Base-by-base conservation (phyloP, 805 yeast species). In the Suhomyces sp. region DNA sequence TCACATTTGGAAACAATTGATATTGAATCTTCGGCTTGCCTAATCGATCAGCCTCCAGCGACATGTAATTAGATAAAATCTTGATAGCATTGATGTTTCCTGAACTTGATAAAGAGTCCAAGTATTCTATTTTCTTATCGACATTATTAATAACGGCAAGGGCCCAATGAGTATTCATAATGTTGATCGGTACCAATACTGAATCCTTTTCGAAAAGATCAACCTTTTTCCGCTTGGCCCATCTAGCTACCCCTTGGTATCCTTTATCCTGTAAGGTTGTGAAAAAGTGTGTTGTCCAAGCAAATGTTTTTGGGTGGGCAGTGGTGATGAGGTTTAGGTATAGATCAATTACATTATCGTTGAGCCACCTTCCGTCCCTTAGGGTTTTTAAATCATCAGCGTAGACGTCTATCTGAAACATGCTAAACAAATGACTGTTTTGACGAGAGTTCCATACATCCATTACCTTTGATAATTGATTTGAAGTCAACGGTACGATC, bases 101-200 rank as follows among this genome's bases (percentile, higher is more conserved):
- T 20, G 65, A 64, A n/a, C 71, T 47, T 1, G 57, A 58, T 36
- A 93, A 61, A 0, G 97, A 88, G 60, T 93, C 98, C 46, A 76
- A 79, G 53, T 85, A 91, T 12, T 73, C 65, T 36, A 91, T 79
- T 26, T 74, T 66, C 46, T 72, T 70, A 4, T 68, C 60, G 28
- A 59, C 60, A 40, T 88, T 76, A 57, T 93, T 81, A 15, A 91
- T 70, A 25, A 82, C 83, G 0, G 91, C 88, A 19, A 88, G 62
- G 2, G 95, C 93, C 98, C 98, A 93, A 59, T 93, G 98, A 1
- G 90, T 76, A 37, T 80, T 78, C 60, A 76, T 73, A 16, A 84
- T 66, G 50, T 93, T 93, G n/a, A 93, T 81, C 0, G 98, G 98
- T 7, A 85, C 80, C 42, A 91, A 70, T 8, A 93, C 70, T 40